Evolutionary conservation across 495 filamentous ascomycete genomes (phyloP).

Genomic region (Amniculicola lignicola): DNA sequence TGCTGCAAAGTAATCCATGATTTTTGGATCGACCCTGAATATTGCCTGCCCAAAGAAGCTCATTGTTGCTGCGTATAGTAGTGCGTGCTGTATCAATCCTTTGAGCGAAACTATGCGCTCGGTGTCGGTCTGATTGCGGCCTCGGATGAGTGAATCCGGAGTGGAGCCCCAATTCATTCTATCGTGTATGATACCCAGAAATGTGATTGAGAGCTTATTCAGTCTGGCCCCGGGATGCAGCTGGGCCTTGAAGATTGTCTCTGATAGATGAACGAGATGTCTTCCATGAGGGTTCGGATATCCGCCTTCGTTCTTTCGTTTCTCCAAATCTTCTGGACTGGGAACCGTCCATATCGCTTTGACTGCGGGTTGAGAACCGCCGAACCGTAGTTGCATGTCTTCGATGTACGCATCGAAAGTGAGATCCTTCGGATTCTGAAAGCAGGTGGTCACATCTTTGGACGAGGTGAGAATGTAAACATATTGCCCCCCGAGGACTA

Average conservation of each 20-base stretch:
- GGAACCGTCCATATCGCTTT: neutral
- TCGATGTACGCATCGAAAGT: neutral
- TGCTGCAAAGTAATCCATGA: neutral
- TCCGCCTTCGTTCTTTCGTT: neutral
- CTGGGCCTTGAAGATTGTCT: neutral
- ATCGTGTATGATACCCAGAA: neutral
- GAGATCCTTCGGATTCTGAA: neutral
- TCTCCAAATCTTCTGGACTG: neutral
- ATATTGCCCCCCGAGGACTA: neutral
- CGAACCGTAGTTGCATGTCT: neutral
- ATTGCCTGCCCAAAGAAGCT: neutral
- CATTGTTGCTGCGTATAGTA: neutral
- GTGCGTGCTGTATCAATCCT: neutral
- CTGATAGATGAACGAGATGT: neutral
- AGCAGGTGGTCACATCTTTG: neutral
- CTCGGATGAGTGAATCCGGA: neutral
- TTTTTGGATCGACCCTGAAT: neutral
- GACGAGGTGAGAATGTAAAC: neutral
- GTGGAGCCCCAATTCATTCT: neutral
- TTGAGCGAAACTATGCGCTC: neutral
- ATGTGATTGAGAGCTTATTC: neutral
- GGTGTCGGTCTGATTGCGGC: neutral
- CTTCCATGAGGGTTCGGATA: neutral
- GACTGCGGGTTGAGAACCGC: neutral
- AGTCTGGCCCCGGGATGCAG: neutral